Percentiles rank a stretch among this genome's conserved stretches.
Conservation (phyloP, 768 basidiomycete species). For the Aureoboletus auriporus region DNA sequence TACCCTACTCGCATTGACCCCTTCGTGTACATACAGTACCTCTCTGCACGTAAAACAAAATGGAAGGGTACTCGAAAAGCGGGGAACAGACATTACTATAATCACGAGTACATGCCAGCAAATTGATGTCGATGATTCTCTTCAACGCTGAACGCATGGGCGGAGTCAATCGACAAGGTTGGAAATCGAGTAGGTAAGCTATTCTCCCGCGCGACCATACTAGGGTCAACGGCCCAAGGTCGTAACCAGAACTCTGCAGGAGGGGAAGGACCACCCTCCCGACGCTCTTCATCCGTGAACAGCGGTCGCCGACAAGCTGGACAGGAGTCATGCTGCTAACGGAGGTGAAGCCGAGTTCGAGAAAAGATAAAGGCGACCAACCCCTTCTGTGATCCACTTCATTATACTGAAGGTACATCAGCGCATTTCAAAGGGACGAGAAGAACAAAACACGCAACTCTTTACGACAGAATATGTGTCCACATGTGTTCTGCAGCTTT, state of each 20-base stretch:
- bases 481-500: constrained; percentile 48
- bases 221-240: constrained; percentile 20
- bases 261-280: constrained; percentile 1
- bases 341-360: constrained; percentile 5
- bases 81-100: constrained; percentile 12
- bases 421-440: constrained; percentile 6
- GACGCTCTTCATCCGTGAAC: constrained; percentile 21
- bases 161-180: constrained; percentile 13
- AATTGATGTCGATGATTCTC: constrained; percentile 33
- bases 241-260: constrained; percentile 14
- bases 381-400: constrained; percentile 59
- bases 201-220: constrained; percentile 15
- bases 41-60: constrained; percentile 20
- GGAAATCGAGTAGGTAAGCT: constrained; percentile 14
- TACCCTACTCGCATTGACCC: constrained; percentile 17
- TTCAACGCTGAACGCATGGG: constrained; percentile 6
- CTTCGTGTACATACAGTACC: constrained; percentile 13
- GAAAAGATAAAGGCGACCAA: constrained; percentile 29
- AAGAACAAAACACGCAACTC: constrained; percentile 49
- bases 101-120: constrained; percentile 58
- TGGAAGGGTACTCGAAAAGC: constrained; percentile 19
- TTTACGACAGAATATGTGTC: constrained; percentile 77
- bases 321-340: constrained; percentile 54
- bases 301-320: constrained; percentile 59
- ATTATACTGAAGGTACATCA: constrained; percentile 46